A percentile compares a stretch with the other conserved stretches of the same genome.
Conservation (phyloP, 495 filamentous ascomycete species). For the Neurospora pannonica region DNA sequence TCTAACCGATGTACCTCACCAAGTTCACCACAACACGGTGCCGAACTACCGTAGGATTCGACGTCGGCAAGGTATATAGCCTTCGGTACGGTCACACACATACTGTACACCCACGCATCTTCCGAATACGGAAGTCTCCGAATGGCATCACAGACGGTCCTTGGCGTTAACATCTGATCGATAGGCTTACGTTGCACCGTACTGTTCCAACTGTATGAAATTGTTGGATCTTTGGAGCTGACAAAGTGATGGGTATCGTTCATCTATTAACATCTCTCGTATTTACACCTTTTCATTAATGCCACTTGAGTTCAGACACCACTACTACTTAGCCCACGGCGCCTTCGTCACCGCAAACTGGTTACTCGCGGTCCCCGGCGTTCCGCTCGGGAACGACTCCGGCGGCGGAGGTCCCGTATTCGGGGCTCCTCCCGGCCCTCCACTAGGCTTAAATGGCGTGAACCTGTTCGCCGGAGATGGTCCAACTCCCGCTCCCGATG, state of each 20-base stretch:
- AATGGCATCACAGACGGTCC: neutral
- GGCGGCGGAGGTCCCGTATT: constrained; percentile 14
- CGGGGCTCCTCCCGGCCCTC: constrained; percentile 11
- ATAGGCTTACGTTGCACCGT: neutral
- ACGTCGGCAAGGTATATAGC: neutral
- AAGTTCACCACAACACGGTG: neutral
- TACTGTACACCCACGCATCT: neutral
- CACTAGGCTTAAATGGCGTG: constrained; percentile 7
- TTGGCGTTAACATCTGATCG: neutral
- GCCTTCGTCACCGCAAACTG: constrained; percentile 27
- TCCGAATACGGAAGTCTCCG: neutral
- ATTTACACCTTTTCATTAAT: neutral
- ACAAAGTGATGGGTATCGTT: neutral
- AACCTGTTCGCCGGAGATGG: neutral
- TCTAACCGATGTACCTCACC: neutral
- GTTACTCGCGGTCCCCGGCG: constrained; percentile 18
- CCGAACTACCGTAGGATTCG: neutral
- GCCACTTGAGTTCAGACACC: neutral
- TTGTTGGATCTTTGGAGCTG: neutral
- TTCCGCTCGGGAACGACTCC: constrained; percentile 13
- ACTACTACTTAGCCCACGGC: constrained; percentile 18
- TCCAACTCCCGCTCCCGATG: neutral
- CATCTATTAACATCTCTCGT: neutral
- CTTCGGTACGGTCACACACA: neutral
- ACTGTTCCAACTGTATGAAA: neutral